Percentiles rank a stretch among this genome's conserved stretches.
Conservation (phyloP, 371 early-diverging fungal genomes). For the Paraphysoderma sedebokerense region DNA sequence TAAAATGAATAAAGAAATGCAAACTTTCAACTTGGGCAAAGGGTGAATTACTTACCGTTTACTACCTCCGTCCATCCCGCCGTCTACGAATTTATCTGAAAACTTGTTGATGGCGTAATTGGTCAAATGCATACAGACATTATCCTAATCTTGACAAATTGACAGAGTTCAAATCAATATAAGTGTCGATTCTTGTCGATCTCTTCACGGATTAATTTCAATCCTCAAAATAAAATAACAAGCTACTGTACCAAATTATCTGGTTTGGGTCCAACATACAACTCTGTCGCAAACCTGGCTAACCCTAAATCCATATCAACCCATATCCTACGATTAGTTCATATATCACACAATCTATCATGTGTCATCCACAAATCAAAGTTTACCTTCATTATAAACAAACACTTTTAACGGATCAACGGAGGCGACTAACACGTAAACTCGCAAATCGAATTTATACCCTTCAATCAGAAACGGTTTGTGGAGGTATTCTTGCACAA, state of each 20-base stretch:
- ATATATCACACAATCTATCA: too few species aligned
- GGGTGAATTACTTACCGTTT: slow-evolving; percentile 19
- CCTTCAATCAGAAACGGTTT: slow-evolving; percentile 24
- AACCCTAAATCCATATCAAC: too few species aligned
- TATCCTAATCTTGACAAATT: too few species aligned
- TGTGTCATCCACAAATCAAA: too few species aligned
- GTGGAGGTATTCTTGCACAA: slow-evolving; percentile 25
- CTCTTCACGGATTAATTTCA: neutral
- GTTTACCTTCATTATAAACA: slow-evolving; percentile 24
- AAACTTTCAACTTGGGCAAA: too few species aligned
- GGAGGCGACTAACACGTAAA: slow-evolving; percentile 29
- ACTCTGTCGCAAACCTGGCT: slow-evolving; percentile 28
- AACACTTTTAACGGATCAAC: slow-evolving; percentile 25
- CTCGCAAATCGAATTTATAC: slow-evolving; percentile 30
- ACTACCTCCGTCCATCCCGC: slow-evolving; percentile 11
- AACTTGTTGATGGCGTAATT: slow-evolving; percentile 37
- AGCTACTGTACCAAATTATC: neutral
- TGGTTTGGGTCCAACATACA: slow-evolving; percentile 12
- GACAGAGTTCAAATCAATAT: too few species aligned
- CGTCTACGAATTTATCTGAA: slow-evolving; percentile 13
- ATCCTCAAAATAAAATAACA: too few species aligned
- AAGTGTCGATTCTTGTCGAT: neutral
- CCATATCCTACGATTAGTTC: too few species aligned
- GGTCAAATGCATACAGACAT: slow-evolving; percentile 33
- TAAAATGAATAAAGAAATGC: too few species aligned